phyloP scores from a whole-genome alignment of 23 red algal genomes.

The Pyropia yezoensis region DNA sequence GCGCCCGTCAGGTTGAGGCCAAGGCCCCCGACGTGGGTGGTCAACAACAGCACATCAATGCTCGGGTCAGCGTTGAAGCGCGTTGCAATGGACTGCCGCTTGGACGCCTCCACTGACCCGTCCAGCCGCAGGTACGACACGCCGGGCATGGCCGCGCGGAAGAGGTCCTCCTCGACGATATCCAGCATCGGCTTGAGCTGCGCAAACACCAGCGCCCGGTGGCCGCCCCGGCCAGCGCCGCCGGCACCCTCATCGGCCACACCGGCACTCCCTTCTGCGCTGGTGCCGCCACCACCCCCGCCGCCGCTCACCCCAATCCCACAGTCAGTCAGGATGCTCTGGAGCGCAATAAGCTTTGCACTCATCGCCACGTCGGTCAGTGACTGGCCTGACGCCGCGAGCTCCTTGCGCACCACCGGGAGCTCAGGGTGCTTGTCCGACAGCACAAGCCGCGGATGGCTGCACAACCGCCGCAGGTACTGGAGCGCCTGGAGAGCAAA shows the following conservation, averaged over 20 bases:
- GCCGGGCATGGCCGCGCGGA: conserved; percentile 47
- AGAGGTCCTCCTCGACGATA: conserved; percentile 80
- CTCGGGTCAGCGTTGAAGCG: conserved; percentile 96
- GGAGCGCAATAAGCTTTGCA: conserved; percentile 56
- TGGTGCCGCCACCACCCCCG: conserved; percentile 6
- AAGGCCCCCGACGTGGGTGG: conserved; percentile 89
- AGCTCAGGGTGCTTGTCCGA: conserved; percentile 29
- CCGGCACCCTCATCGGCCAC: not conserved
- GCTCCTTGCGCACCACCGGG: conserved; percentile 14
- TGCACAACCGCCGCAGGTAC: conserved; percentile 73
- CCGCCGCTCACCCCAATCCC: conserved; percentile 39
- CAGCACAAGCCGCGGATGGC: conserved; percentile 77
- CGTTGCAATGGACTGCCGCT: conserved; percentile 77
- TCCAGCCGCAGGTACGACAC: conserved; percentile 92
- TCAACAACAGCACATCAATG: conserved; percentile 82
- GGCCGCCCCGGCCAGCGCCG: conserved; percentile 31
- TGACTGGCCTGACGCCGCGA: conserved; percentile 18
- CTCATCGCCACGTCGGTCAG: conserved; percentile 55
- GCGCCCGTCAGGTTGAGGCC: conserved; percentile 96
- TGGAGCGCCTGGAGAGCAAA: conserved; percentile 44
- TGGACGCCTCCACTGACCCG: conserved; percentile 63
- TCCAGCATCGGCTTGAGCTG: conserved; percentile 89
- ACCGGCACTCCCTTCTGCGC: conserved; percentile 13
- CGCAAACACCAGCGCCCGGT: conserved; percentile 93
- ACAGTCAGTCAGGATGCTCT: conserved; percentile 64